These are phyloP conservation scores for Helminthosporium solani DNA, from an alignment of 2,329 filamentous ascomycete species.

Conservation along the genomic window DNA sequence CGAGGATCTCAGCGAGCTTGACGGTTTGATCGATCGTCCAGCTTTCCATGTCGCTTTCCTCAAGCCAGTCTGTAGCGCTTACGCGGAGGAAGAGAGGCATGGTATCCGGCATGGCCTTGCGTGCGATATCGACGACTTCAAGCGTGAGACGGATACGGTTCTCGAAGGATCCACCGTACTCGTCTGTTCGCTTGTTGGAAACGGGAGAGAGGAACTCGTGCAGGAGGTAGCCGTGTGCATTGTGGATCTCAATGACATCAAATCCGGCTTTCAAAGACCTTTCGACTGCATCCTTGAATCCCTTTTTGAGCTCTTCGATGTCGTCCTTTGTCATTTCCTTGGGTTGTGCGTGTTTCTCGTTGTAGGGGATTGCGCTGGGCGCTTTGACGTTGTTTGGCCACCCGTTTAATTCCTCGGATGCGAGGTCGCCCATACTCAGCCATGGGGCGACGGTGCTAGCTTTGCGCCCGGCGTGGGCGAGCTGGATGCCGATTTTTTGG, in stretches of 20 bases:
- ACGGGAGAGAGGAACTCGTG: conserved; percentile 68
- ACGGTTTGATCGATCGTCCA: conserved; percentile 69
- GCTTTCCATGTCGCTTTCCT: conserved; percentile 57
- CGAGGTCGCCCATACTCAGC: conserved; percentile 58
- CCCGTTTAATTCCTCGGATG: conserved; percentile 56
- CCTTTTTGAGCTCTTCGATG: conserved; percentile 64
- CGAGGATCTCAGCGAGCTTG: conserved; percentile 65
- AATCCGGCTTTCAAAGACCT: conserved; percentile 60
- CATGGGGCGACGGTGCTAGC: conserved; percentile 63
- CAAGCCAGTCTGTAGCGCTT: conserved; percentile 75
- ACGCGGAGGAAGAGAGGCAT: conserved; percentile 75
- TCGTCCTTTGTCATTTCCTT: conserved; percentile 68
- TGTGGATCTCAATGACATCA: conserved; percentile 79
- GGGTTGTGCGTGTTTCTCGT: conserved; percentile 60
- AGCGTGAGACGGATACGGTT: conserved; percentile 69
- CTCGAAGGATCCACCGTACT: conserved; percentile 69
- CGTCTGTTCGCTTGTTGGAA: conserved; percentile 67
- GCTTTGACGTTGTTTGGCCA: conserved; percentile 58
- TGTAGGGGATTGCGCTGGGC: conserved; percentile 63
- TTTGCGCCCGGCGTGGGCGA: conserved; percentile 75
- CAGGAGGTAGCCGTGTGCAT: conserved; percentile 76
- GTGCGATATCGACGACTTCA: conserved; percentile 64
- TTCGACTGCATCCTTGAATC: conserved; percentile 64
- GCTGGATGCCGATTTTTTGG: conserved; percentile 75
- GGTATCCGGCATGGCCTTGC: conserved; percentile 61